Base-by-base conservation (phyloP, 2,329 filamentous ascomycete genomes). In the Leptographium flavum region DNA sequence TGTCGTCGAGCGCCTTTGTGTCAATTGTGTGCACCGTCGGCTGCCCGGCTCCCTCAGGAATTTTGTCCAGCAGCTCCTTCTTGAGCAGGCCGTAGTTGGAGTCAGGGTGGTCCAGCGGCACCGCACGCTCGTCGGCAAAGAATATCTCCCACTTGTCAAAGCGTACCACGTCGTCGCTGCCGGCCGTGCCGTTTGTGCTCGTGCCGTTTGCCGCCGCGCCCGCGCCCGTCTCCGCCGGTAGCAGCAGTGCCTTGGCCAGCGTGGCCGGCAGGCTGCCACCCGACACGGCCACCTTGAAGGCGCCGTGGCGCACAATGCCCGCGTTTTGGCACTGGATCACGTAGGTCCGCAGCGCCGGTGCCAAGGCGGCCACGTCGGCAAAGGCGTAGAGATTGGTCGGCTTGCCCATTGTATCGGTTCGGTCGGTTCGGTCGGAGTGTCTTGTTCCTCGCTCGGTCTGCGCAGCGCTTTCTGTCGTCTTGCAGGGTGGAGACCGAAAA, bases 81-180 rank as follows among this genome's bases (percentile, higher is more conserved):
- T 94, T 92, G 54, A 96, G 68, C 38, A 95, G 77, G 49, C 70
- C 78, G 67, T 95, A 94, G 69, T 96, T 98, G 69, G 87, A 94
- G 68, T 98, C 90, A 53, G 78, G 74, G 66, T 96, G 83, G 63
- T 92, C 81, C 54, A 95, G 80, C 21, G 92, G 84, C 44, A 96
- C 92, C 55, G 86, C 86, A 58, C 92, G 85, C 72, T 98, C 92
- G 61, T 98, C 92, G 59, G 90, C 90, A 64, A 95, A 96, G 73
- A 96, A 98, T 59, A 98, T 86, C 58, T 96, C 85, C 92, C 92
- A 98, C 63, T 85, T 87, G 60, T 73, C 70, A 65, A 93, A 94
- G 56, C 83, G 71, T 54, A 88, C 65, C 4, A 68, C 72, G 58
- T 87, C 84, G 46, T 80, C 60, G 36, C 64, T 11, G 45, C 23